phyloP scores from a whole-genome alignment of 306 rosid genomes.

The Begonia peltatifolia region DNA sequence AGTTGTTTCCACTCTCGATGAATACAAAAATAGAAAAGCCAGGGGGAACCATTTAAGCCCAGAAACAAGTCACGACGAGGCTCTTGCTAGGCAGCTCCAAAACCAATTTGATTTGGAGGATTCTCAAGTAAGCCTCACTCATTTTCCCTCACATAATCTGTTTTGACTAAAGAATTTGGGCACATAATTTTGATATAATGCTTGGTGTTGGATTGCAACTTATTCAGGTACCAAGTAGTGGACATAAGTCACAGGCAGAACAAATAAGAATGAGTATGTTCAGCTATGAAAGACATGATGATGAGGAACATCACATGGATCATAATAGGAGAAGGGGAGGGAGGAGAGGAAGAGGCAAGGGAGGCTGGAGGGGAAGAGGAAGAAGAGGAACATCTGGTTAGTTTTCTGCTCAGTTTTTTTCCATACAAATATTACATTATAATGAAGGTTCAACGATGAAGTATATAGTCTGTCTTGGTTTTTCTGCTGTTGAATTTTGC shows the following conservation, averaged over 20 bases:
- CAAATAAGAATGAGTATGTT: conserved; percentile 74
- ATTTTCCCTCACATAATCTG: neutral
- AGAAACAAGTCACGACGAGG: conserved; percentile 35
- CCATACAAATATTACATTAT: too few species aligned
- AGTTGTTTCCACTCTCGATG: conserved; percentile 47
- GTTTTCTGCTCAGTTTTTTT: neutral
- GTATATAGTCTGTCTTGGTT: too few species aligned
- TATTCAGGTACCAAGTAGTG: conserved; percentile 32
- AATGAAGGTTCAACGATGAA: too few species aligned
- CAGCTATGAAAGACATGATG: conserved; percentile 34
- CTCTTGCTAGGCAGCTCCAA: conserved; percentile 83
- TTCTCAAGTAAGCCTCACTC: conserved; percentile 31
- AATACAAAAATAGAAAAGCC: conserved; percentile 50
- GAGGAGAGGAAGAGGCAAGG: conserved; percentile 30
- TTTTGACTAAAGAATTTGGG: neutral
- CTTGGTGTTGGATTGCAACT: conserved; percentile 8
- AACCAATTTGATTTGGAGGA: conserved; percentile 55
- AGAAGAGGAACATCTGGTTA: conserved; percentile 17
- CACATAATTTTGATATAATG: conserved; percentile 2
- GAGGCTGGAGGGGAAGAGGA: conserved; percentile 26
- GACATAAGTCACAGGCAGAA: conserved; percentile 29
- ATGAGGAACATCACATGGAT: conserved; percentile 6
- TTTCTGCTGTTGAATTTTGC: too few species aligned
- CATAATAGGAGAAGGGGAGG: conserved; percentile 9
- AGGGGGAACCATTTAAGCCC: conserved; percentile 18